Percentiles rank a stretch among this genome's conserved stretches.
Conservation (phyloP, 2,329 filamentous ascomycete genomes). For the Paraphaeosphaeria minitans region DNA sequence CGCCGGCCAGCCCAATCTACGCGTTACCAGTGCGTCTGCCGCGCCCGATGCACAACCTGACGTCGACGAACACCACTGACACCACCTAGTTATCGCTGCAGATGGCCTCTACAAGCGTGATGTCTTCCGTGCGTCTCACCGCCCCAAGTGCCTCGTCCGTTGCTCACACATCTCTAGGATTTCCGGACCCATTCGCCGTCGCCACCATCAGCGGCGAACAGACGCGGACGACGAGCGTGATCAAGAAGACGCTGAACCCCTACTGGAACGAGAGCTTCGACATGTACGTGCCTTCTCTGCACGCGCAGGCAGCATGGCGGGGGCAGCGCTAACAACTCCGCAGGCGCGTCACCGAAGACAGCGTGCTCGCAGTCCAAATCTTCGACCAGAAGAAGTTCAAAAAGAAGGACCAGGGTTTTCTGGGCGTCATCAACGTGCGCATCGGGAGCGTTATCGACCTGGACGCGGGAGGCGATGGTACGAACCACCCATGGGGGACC, state of each 20-base stretch:
- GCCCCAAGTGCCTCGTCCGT: conserved; percentile 8
- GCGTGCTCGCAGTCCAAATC: conserved; percentile 95
- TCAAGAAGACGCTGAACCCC: conserved; percentile 97
- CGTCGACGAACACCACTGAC: conserved; percentile 30
- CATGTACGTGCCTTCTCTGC: conserved; percentile 68
- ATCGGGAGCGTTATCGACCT: conserved; percentile 94
- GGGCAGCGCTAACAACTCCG: conserved; percentile 28
- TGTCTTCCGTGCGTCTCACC: conserved; percentile 82
- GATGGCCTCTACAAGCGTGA: conserved; percentile 99
- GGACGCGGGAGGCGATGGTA: conserved; percentile 88
- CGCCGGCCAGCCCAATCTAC: conserved; percentile 73
- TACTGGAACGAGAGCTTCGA: conserved; percentile 99
- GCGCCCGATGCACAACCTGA: conserved; percentile 2
- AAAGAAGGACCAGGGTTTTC: conserved; percentile 99
- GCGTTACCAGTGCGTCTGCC: conserved; percentile 79
- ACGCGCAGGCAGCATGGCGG: conserved; percentile 10
- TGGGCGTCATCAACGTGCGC: conserved; percentile 96
- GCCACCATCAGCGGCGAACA: conserved; percentile 97
- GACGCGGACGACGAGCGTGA: conserved; percentile 95
- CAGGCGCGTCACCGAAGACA: conserved; percentile 90
- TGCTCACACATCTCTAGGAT: conserved; percentile 65
- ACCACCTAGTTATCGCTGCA: conserved; percentile 83
- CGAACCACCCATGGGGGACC: conserved; percentile 29
- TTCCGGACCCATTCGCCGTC: conserved; percentile 96
- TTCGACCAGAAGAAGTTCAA: conserved; percentile 99